These are phyloP conservation scores for Coemansia sp. DNA, from an alignment of 192 early-diverging fungal genomes.

Conservation along the genomic window DNA sequence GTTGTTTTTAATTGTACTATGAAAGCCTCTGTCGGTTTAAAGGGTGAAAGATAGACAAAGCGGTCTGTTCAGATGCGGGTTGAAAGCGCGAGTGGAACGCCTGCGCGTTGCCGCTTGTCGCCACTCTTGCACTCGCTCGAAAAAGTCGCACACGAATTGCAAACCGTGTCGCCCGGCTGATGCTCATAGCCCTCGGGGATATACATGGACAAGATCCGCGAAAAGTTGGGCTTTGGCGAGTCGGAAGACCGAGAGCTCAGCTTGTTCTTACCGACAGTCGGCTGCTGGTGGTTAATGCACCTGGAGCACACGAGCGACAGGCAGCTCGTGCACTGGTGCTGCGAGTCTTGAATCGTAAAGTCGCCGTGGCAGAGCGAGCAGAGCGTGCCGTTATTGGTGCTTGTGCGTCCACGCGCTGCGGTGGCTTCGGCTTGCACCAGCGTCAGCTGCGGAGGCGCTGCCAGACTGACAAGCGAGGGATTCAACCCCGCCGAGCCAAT, in stretches of 20 bases:
- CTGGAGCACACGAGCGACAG: constrained; percentile 37
- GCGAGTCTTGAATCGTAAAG: constrained; percentile 28
- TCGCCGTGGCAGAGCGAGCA: constrained; percentile 48
- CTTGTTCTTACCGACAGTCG: not conserved
- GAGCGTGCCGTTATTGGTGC: constrained; percentile 22
- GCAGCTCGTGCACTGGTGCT: constrained; percentile 48
- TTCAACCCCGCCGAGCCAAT: not conserved
- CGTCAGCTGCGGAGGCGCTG: constrained; percentile 44
- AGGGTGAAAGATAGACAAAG: no score
- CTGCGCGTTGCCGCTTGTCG: not conserved
- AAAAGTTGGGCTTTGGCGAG: not conserved
- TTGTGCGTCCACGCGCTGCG: constrained; percentile 10
- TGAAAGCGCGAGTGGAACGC: not conserved
- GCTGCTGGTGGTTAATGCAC: constrained; percentile 19
- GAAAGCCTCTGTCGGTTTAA: no score
- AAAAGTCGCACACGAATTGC: constrained; percentile 32
- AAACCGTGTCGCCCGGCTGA: constrained; percentile 21
- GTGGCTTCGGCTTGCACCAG: constrained; percentile 41
- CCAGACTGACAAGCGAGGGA: constrained; percentile 33
- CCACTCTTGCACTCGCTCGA: constrained; percentile 2
- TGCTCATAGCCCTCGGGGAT: constrained; percentile 29
- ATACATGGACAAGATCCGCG: constrained; percentile 46
- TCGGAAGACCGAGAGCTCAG: not conserved
- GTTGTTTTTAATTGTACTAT: no score
- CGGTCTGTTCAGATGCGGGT: not conserved